Conservation (phyloP, 495 filamentous ascomycete genomes). For the Paragyromitra xinjiangensis region DNA sequence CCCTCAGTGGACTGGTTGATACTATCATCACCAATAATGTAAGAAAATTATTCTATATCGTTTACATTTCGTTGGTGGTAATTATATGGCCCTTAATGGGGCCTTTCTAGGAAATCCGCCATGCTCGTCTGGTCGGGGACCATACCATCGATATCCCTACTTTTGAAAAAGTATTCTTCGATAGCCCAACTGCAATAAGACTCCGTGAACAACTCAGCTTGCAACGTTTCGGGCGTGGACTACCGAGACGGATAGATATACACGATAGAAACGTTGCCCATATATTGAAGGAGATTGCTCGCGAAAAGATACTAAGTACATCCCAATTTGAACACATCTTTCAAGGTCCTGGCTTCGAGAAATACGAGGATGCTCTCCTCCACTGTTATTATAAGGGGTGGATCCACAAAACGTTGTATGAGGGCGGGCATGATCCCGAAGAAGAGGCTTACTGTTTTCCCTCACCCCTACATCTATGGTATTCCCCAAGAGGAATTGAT, state of each 20-base stretch:
- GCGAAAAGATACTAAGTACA: not conserved
- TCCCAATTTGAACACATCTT: not conserved
- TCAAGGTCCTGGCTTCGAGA: not conserved
- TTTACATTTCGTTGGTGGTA: not conserved
- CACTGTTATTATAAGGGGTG: not conserved
- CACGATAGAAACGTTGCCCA: not conserved
- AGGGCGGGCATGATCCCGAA: not conserved
- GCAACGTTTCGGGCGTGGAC: not conserved
- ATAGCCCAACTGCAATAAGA: not conserved
- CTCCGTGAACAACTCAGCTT: not conserved
- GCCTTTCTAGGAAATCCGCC: not conserved
- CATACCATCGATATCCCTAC: not conserved
- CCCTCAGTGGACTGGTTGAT: not conserved
- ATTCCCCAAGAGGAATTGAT: not conserved
- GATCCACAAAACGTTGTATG: not conserved
- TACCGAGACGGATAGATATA: not conserved
- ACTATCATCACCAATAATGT: not conserved
- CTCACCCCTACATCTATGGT: not conserved
- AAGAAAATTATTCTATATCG: not conserved
- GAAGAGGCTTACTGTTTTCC: not conserved
- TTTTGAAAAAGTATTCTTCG: not conserved
- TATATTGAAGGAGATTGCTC: not conserved
- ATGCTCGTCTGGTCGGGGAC: not conserved
- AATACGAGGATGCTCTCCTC: not conserved
- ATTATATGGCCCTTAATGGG: not conserved